Evolutionary conservation across 768 basidiomycete species (phyloP).

Genomic region (Myochromella boudieri): DNA sequence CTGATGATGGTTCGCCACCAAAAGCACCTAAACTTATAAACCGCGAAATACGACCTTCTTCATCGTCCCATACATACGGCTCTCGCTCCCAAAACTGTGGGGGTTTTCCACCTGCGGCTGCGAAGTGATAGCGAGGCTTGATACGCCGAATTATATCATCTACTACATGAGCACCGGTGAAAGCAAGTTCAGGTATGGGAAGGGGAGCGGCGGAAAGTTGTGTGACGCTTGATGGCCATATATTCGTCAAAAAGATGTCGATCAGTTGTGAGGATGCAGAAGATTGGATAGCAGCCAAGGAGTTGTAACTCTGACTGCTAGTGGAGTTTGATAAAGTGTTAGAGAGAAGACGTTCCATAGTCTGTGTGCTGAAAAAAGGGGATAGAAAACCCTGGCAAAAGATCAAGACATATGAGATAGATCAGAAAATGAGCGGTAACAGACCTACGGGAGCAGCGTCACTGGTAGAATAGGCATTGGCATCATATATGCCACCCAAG

Average conservation of each 20-base stretch:
- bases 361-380: conserved; percentile 70
- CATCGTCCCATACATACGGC: conserved; percentile 83
- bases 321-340: conserved; percentile 62
- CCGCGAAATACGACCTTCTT: conserved; percentile 63
- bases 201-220: conserved; percentile 56
- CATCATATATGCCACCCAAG: conserved; percentile 76
- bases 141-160: conserved; percentile 64
- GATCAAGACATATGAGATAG: conserved; percentile 5
- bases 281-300: conserved; percentile 68
- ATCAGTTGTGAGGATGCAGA: conserved; percentile 62
- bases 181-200: conserved; percentile 43
- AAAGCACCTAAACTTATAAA: conserved; percentile 91
- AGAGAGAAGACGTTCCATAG: conserved; percentile 68
- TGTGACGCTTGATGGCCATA: conserved; percentile 70
- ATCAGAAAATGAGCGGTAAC: background rate
- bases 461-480: conserved; percentile 53
- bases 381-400: conserved; percentile 67
- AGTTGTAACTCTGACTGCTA: conserved; percentile 50
- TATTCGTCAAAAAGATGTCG: conserved; percentile 81
- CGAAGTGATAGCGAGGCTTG: conserved; percentile 89
- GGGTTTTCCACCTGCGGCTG: conserved; percentile 59
- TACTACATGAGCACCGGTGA: conserved; percentile 52
- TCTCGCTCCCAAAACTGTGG: conserved; percentile 94
- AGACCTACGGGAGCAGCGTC: conserved; percentile 63
- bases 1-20: conserved; percentile 56